Base-by-base conservation (phyloP, 1,284 basidiomycete genomes). In the Tetrapyrgos nigripes region DNA sequence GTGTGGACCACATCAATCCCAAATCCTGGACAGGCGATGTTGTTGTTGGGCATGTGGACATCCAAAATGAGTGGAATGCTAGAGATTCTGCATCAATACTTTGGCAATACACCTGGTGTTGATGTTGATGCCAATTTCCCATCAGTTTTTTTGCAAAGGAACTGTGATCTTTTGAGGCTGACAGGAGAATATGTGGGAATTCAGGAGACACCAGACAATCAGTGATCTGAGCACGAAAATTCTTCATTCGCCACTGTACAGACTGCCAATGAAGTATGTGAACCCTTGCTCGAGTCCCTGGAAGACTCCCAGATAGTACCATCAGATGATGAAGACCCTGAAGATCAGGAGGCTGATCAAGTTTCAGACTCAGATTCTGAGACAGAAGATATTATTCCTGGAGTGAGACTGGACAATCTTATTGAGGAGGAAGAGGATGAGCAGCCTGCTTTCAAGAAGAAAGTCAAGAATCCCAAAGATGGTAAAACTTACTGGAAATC, bases 1-100 rank as follows among this genome's bases (percentile, higher is more conserved):
- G 70, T 10, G 59, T 70, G 23, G 72, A 75, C 51, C 70, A 70
- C 53, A 50, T 72, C 13, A 75, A 75, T 57, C 72, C 72, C 24
- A 50, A 47, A 28, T 74, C 72, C 13, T 73, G 70, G 71, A 51
- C 33, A n/a, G 70, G 70, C 9, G 37, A 67, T 62, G 62, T 67
- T 0, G 19, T 11, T 11, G 68, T 72, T 46, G 66, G 67, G 9
- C 33, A 59, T 53, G 68, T 71, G n/a, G n/a, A n/a, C n/a, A n/a
- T n/a, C n/a, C n/a, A n/a, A n/a, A n/a, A n/a, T n/a, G n/a, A n/a
- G n/a, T n/a, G n/a, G n/a, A n/a, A n/a, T n/a, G n/a, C n/a, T n/a
- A n/a, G n/a, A n/a, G n/a, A n/a, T n/a, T n/a, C n/a, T n/a, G n/a
- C n/a, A n/a, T n/a, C n/a, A n/a, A n/a, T n/a, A n/a, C n/a, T n/a